Evolutionary conservation across 257 asterid species (phyloP).

Genomic region (Knoxia roxburghii): DNA sequence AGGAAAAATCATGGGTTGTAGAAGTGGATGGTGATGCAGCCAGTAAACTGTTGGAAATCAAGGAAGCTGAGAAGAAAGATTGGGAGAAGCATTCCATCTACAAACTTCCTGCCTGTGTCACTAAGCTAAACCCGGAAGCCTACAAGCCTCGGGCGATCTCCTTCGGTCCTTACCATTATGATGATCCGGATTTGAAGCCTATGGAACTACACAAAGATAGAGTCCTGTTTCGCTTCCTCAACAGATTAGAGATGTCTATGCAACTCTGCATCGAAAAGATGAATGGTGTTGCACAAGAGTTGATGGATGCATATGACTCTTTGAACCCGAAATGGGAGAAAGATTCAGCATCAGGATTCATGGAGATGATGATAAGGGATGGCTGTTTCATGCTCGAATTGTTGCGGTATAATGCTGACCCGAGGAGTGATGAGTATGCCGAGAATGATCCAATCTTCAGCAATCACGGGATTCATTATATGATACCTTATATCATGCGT

Average conservation of each 20-base stretch:
- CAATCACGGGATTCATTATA: constrained; percentile 28
- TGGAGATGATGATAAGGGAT: constrained; percentile 6
- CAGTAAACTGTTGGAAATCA: neutral
- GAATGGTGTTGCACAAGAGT: constrained; percentile 20
- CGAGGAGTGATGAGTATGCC: constrained; percentile 10
- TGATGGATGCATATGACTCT: constrained; percentile 36
- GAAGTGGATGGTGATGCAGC: constrained; percentile 18
- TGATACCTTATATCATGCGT: constrained; percentile 23
- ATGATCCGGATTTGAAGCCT: constrained; percentile 8
- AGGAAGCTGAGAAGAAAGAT: constrained; percentile 1
- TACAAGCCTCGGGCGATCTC: constrained; percentile 44
- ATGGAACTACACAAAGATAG: constrained; percentile 20
- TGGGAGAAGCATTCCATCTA: constrained; percentile 46
- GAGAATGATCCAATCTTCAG: constrained; percentile 37
- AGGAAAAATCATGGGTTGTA: neutral
- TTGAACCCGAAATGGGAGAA: neutral
- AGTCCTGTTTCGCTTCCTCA: constrained; percentile 26
- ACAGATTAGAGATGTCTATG: constrained; percentile 24
- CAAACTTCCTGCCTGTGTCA: constrained; percentile 27
- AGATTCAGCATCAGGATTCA: neutral
- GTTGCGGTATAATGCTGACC: neutral
- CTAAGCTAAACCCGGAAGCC: constrained; percentile 23
- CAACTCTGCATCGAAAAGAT: constrained; percentile 13
- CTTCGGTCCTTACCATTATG: constrained; percentile 48
- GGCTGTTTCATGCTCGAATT: neutral